Conservation (phyloP, 805 yeast genomes). For the Yarrowia deformans region DNA sequence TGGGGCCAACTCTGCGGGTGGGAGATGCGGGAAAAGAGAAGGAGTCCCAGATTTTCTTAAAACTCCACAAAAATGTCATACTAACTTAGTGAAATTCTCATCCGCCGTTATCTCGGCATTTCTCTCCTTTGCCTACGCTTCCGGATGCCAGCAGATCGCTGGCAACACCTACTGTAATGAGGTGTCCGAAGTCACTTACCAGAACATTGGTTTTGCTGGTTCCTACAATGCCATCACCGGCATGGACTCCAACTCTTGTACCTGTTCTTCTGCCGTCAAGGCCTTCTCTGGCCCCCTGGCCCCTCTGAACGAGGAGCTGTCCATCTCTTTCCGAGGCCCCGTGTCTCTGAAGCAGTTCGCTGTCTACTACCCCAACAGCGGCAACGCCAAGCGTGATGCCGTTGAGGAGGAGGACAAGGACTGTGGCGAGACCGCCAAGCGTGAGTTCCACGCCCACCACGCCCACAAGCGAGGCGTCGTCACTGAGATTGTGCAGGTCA, state of each 20-base stretch:
- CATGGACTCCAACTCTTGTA: constrained; percentile 73
- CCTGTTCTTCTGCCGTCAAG: constrained; percentile 61
- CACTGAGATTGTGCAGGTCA: constrained; percentile 78
- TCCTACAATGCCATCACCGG: constrained; percentile 77
- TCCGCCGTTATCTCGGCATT: constrained; percentile 36
- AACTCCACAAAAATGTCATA: background rate
- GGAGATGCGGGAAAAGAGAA: background rate
- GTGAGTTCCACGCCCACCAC: constrained; percentile 54
- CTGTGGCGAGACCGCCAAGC: constrained; percentile 42
- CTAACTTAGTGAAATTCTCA: constrained; percentile 38
- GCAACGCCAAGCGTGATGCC: constrained; percentile 64
- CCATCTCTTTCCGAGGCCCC: constrained; percentile 93
- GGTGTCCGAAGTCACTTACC: constrained; percentile 70
- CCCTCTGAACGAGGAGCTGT: constrained; percentile 85
- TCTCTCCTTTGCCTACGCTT: constrained; percentile 37
- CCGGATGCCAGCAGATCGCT: constrained; percentile 50
- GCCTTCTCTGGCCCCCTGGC: constrained; percentile 75
- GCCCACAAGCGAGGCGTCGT: constrained; percentile 68
- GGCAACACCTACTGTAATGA: constrained; percentile 88
- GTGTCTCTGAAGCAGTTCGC: constrained; percentile 81
- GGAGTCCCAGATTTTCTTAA: background rate
- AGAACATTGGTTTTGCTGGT: constrained; percentile 84
- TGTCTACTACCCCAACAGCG: constrained; percentile 69
- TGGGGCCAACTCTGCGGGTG: constrained; percentile 14
- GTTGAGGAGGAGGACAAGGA: constrained; percentile 43